Evolutionary conservation across 495 filamentous ascomycete genomes (phyloP).

Genomic region (Penicillium salamii): DNA sequence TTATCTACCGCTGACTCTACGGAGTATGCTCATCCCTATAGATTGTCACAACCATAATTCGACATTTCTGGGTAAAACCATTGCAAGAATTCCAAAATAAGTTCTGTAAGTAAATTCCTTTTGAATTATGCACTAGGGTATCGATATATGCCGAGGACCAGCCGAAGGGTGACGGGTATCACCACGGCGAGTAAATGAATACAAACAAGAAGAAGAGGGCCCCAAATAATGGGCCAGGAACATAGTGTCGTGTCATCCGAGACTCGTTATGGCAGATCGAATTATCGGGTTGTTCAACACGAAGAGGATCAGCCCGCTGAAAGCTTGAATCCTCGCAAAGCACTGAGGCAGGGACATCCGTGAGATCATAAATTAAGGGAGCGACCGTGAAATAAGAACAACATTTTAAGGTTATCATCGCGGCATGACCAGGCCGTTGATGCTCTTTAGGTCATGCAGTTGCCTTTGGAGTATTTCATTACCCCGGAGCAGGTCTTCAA

Average conservation of each 20-base stretch:
- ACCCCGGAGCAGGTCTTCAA: conserved; percentile 66
- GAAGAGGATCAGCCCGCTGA: conserved; percentile 9
- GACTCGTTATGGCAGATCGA: background rate
- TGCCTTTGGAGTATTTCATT: conserved; percentile 54
- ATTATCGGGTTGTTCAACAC: conserved; percentile 15
- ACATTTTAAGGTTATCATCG: conserved; percentile 30
- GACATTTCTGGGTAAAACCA: no score
- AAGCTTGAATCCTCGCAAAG: conserved; percentile 11
- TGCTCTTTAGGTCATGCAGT: conserved; percentile 42
- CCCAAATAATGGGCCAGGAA: background rate
- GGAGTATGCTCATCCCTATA: no score
- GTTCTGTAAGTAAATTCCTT: background rate
- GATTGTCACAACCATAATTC: no score
- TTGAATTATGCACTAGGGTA: conserved; percentile 9
- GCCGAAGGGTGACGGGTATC: background rate
- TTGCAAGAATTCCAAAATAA: background rate
- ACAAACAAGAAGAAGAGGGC: background rate
- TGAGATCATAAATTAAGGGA: conserved; percentile 14
- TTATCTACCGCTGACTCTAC: no score
- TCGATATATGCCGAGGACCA: conserved; percentile 4
- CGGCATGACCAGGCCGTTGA: conserved; percentile 44
- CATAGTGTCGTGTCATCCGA: conserved; percentile 20
- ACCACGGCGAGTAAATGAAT: background rate
- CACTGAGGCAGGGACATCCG: conserved; percentile 8
- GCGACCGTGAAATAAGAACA: conserved; percentile 17